Base-by-base conservation (phyloP, 2,329 filamentous ascomycete species). In the Atkinsonella hypoxylon region DNA sequence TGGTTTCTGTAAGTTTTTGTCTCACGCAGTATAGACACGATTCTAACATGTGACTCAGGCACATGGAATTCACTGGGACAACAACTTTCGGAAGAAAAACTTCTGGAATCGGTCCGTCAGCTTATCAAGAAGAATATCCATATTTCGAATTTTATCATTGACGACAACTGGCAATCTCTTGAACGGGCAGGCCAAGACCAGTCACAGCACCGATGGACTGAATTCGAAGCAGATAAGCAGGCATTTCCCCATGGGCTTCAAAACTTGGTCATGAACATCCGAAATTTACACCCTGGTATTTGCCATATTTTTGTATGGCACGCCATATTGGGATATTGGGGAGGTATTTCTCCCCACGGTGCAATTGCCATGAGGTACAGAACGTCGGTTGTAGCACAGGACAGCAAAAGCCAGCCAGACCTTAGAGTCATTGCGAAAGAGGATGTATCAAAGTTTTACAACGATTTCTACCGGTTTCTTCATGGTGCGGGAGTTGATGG, bases 11-110 rank as follows among this genome's bases (percentile, higher is more conserved):
- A 59, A 64, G 75, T 64, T 2, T 18, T 17, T 4, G 30, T 18
- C 9, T 10, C n/a, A 1, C 12, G 8, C 9, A 44, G 42, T 39
- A 41, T 55, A 65, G 15, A 64, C 54, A 41, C 17, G 26, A 32
- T 26, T 15, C 36, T 48, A 22, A 48, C 38, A 26, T 17, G 18
- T 12, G 3, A 2, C 6, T 7, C 44, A 81, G 79, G 78, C 64
- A 98, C 93, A 0, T 98, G 93, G 93, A 98, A 97, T 62, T 86
- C 83, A 0, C 73, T 98, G 0, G 93, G 93, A 0, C 88, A 94
- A 59, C 72, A 83, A 43, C 73, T 98, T 34, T 93, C 83, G 0
- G 87, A 91, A 53, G 74, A 87, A 18, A 94, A 89, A 59, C 79
- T 98, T 13, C 72, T 89, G 12, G 67, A 81, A 40, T 89, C 90